Base-by-base conservation (phyloP, 2,329 filamentous ascomycete species). In the Monilinia fructigena region DNA sequence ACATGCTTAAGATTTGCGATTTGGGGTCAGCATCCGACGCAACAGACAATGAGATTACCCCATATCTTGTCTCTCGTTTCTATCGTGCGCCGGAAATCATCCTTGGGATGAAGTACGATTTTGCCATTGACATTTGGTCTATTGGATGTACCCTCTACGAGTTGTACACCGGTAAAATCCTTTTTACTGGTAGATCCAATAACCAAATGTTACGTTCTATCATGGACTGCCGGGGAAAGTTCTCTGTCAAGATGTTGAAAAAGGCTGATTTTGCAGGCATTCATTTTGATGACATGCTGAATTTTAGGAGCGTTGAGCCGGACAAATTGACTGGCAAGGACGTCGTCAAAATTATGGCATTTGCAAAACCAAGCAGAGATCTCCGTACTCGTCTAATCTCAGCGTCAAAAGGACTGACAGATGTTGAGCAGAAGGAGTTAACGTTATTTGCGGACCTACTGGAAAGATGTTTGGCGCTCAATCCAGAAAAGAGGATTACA, bases 11-110 rank as follows among this genome's bases (percentile, higher is more conserved):
- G 78, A 91, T 99, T 64, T 97, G 93, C 77, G 95, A 99, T 82
- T 80, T 99, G 75, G 95, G 95, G 64, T 98, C 95, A n/a, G 95
- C 95, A 38, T 94, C 94, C 66, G 91, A 97, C 74, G 88, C 90
- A 65, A 90, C 91, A 16, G 95, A 99, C 67, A 95, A 91, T 70
- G 92, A 97, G 74, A 90, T 96, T 69, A 97, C 93, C 0, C 93
- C 93, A 16, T 98, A 98, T 76, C 88, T 99, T 1, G 93, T 98
- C 75, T 97, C 93, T 80, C 89, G 96, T 66, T 99, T 98, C 79
- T 99, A 99, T 77, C 90, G 95, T 68, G 95, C 95, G 4, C 95
- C 96, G 2, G 95, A 99, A 80, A 92, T 99, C 75, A 97, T 99
- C 69, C 84, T 99, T 4, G 95, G 95, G n/a, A 93, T 97, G 81